A percentile compares a stretch with the other conserved stretches of the same genome.
These are phyloP conservation scores for Canavalia ensiformis DNA, from an alignment of 306 rosid genomes.

Conservation along the genomic window DNA sequence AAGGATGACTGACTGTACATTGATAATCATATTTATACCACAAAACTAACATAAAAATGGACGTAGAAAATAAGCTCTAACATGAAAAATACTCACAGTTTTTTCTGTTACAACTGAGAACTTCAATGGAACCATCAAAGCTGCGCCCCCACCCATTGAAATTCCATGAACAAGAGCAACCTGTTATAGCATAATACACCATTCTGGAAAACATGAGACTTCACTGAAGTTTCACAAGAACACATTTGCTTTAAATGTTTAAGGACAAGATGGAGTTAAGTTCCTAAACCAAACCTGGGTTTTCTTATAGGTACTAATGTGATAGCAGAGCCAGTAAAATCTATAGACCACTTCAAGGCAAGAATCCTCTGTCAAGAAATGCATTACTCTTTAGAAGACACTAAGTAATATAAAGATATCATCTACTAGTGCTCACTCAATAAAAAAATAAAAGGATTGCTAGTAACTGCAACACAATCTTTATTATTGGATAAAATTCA, in stretches of 20 bases:
- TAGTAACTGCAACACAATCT: too few relatives aligned
- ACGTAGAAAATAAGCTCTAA: slow-evolving; percentile 31
- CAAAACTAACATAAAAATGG: not conserved
- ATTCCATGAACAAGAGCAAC: slow-evolving; percentile 92
- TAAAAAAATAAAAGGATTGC: not conserved
- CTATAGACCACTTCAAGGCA: slow-evolving; percentile 92
- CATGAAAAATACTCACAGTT: slow-evolving; percentile 68
- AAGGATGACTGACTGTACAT: slow-evolving; percentile 12
- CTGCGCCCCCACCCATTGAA: slow-evolving; percentile 98
- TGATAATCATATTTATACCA: not conserved
- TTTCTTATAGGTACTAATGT: slow-evolving; percentile 92
- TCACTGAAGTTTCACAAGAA: slow-evolving; percentile 4
- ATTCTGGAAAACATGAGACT: slow-evolving; percentile 33
- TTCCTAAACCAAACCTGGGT: slow-evolving; percentile 61
- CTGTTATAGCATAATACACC: slow-evolving; percentile 53
- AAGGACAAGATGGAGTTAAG: slow-evolving; percentile 4
- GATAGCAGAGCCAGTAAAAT: slow-evolving; percentile 94
- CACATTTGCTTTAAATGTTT: not conserved
- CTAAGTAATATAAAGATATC: not conserved
- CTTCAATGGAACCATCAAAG: slow-evolving; percentile 88
- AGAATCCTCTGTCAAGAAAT: slow-evolving; percentile 74
- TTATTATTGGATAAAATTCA: too few relatives aligned
- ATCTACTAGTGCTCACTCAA: slow-evolving; percentile 12
- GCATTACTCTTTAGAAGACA: slow-evolving; percentile 14
- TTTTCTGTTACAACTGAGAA: slow-evolving; percentile 93